A percentile compares a stretch with the other conserved stretches of the same genome.
phyloP scores from a whole-genome alignment of 2,329 filamentous ascomycete genomes.

The Harringtonia aguacate region DNA sequence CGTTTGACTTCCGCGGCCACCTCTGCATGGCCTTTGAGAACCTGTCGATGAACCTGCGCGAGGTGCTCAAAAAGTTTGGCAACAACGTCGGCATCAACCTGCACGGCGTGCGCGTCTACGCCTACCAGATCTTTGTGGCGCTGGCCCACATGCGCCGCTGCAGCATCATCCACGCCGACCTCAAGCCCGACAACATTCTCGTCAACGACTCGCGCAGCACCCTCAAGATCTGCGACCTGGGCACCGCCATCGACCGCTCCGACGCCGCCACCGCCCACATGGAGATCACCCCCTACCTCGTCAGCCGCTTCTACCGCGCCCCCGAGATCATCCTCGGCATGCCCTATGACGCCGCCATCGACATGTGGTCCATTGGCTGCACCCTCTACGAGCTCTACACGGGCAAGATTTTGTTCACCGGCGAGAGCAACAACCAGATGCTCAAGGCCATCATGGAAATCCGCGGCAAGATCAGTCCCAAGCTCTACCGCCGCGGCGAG shows the following conservation, averaged over 20 bases:
- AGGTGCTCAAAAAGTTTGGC: conserved; percentile 91
- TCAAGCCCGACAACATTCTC: conserved; percentile 96
- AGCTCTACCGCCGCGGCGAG: conserved; percentile 75
- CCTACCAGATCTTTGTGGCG: conserved; percentile 88
- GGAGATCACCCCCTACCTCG: conserved; percentile 87
- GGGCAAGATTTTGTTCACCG: conserved; percentile 92
- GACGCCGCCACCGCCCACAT: conserved; percentile 63
- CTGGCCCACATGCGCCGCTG: conserved; percentile 81
- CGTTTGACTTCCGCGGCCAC: conserved; percentile 91
- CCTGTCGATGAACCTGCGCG: conserved; percentile 82
- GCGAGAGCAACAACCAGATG: conserved; percentile 97
- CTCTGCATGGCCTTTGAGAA: conserved; percentile 97
- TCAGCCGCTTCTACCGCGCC: conserved; percentile 94
- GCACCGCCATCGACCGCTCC: conserved; percentile 84
- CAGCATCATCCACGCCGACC: conserved; percentile 87
- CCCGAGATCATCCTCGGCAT: conserved; percentile 97
- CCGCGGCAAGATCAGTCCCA: conserved; percentile 81
- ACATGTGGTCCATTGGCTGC: conserved; percentile 97
- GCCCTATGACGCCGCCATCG: conserved; percentile 85
- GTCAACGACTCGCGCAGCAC: conserved; percentile 75
- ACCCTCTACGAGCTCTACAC: conserved; percentile 96
- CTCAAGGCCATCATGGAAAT: conserved; percentile 93
- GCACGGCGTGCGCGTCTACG: conserved; percentile 76
- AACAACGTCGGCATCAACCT: conserved; percentile 90
- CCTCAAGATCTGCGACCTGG: conserved; percentile 92